phyloP scores from a whole-genome alignment of 2,329 filamentous ascomycete species.

The Penicillium sp. region DNA sequence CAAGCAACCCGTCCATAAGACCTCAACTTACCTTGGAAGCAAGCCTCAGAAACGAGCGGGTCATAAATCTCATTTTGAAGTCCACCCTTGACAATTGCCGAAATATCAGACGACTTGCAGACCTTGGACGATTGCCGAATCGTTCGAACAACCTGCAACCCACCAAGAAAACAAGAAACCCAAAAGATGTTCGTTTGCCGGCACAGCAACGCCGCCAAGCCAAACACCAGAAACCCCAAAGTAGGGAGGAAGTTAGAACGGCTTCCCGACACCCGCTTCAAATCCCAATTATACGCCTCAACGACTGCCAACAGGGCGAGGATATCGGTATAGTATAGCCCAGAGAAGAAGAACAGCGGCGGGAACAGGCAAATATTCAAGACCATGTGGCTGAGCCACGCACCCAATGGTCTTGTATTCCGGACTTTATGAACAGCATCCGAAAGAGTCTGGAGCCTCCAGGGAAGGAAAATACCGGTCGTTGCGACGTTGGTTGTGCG shows the following conservation, averaged over 20 bases:
- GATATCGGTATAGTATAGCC: slow-evolving; percentile 92
- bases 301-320: slow-evolving; percentile 77
- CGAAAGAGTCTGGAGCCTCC: slow-evolving; percentile 57
- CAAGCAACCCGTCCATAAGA: background rate
- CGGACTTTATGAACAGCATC: slow-evolving; percentile 47
- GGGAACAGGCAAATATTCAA: slow-evolving; percentile 85
- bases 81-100: slow-evolving; percentile 34
- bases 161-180: slow-evolving; percentile 62
- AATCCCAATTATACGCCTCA: slow-evolving; percentile 61
- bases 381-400: slow-evolving; percentile 51
- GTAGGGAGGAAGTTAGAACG: slow-evolving; percentile 27
- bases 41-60: slow-evolving; percentile 51
- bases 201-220: slow-evolving; percentile 70
- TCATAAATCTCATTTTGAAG: slow-evolving; percentile 52
- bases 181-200: slow-evolving; percentile 97
- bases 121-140: slow-evolving; percentile 33
- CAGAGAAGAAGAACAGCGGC: slow-evolving; percentile 92
- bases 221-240: slow-evolving; percentile 55
- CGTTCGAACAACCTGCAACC: slow-evolving; percentile 44
- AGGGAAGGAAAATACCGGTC: slow-evolving; percentile 42
- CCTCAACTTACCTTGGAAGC: slow-evolving; percentile 48
- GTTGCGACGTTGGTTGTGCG: slow-evolving; percentile 43
- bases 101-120: slow-evolving; percentile 30
- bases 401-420: slow-evolving; percentile 32
- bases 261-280: slow-evolving; percentile 36